Percentiles rank a stretch among this genome's conserved stretches.
Conservation (phyloP, 805 yeast species). For the Wickerhamomyces queroliae region DNA sequence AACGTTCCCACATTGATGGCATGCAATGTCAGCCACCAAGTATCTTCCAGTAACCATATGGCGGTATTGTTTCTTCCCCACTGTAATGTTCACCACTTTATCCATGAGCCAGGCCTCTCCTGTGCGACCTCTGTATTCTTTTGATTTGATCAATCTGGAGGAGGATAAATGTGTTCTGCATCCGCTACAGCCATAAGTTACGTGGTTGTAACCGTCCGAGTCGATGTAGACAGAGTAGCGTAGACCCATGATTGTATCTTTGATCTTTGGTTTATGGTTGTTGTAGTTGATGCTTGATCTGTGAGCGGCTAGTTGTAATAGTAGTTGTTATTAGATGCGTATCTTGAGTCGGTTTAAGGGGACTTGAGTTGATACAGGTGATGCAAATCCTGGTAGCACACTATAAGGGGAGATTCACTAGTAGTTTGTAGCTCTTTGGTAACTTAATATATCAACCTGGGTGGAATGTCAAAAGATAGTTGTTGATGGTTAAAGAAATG, state of each 20-base stretch:
- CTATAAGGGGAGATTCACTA: too few relatives aligned
- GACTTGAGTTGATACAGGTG: too few relatives aligned
- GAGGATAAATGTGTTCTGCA: constrained; percentile 38
- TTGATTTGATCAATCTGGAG: constrained; percentile 29
- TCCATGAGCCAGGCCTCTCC: constrained; percentile 56
- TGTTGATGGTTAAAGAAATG: not conserved
- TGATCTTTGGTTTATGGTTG: not conserved
- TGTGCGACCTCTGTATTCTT: constrained; percentile 48
- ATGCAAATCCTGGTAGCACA: too few relatives aligned
- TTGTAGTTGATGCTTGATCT: not conserved
- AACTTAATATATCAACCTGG: too few relatives aligned
- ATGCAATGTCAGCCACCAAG: constrained; percentile 45
- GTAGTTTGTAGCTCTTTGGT: too few relatives aligned
- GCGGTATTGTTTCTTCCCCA: constrained; percentile 31
- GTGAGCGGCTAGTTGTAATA: too few relatives aligned
- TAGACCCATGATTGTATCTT: constrained; percentile 35
- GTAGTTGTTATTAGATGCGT: too few relatives aligned
- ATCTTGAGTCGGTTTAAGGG: too few relatives aligned
- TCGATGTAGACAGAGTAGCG: constrained; percentile 37
- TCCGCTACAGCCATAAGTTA: constrained; percentile 30
- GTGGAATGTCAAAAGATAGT: too few relatives aligned
- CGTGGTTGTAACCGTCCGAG: constrained; percentile 22
- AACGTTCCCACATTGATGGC: constrained; percentile 43
- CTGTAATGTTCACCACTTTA: constrained; percentile 40
- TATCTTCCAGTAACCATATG: constrained; percentile 54